phyloP scores from a whole-genome alignment of 2,329 filamentous ascomycete genomes.

The Alternaria infectoria region DNA sequence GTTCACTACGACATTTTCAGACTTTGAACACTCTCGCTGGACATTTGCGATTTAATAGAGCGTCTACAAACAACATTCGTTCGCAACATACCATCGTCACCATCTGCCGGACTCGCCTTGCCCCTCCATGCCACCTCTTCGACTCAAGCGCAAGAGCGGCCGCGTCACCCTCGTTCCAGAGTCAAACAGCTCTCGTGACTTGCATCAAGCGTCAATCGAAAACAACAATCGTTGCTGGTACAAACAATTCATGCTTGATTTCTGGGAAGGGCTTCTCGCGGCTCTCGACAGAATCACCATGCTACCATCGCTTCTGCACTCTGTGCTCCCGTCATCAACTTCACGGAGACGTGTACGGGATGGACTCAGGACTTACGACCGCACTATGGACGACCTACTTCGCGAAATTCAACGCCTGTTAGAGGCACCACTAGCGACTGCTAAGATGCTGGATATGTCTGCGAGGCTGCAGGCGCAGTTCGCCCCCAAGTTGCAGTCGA shows the following conservation, averaged over 20 bases:
- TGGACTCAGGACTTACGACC: slow-evolving; percentile 50
- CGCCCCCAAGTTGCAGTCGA: slow-evolving; percentile 59
- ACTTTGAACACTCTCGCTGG: slow-evolving; percentile 21
- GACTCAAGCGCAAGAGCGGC: slow-evolving; percentile 46
- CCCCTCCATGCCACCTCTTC: slow-evolving; percentile 40
- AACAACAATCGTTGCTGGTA: slow-evolving; percentile 33
- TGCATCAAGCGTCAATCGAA: slow-evolving; percentile 19
- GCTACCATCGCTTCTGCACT: slow-evolving; percentile 49
- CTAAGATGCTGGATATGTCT: slow-evolving; percentile 54
- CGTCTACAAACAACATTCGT: slow-evolving; percentile 32
- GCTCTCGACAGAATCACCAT: slow-evolving; percentile 49
- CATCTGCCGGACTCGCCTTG: slow-evolving; percentile 25
- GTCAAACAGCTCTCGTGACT: slow-evolving; percentile 32
- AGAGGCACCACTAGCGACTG: slow-evolving; percentile 51
- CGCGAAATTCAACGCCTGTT: slow-evolving; percentile 52
- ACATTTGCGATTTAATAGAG: slow-evolving; percentile 28
- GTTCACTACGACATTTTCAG: slow-evolving; percentile 36
- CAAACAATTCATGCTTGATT: slow-evolving; percentile 48
- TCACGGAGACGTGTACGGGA: slow-evolving; percentile 43
- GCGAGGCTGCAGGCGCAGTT: slow-evolving; percentile 58
- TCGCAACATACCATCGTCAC: slow-evolving; percentile 35
- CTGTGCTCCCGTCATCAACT: slow-evolving; percentile 43
- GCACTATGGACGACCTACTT: slow-evolving; percentile 57
- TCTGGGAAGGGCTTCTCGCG: slow-evolving; percentile 48
- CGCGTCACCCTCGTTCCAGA: slow-evolving; percentile 37